phyloP scores from a whole-genome alignment of 208 protist species.

The Lotmaria passim region DNA sequence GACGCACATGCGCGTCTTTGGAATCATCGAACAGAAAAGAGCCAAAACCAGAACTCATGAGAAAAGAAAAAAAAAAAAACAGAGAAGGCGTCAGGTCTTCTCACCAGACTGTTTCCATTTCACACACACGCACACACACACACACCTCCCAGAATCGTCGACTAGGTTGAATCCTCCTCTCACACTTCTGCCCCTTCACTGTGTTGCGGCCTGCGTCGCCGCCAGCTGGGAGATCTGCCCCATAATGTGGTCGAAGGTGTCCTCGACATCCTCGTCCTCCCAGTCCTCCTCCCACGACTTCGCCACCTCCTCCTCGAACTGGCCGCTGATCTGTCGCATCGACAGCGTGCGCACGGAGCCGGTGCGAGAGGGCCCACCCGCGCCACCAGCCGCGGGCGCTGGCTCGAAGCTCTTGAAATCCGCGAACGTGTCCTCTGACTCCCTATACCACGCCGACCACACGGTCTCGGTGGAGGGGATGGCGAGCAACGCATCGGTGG shows the following conservation, averaged over 20 bases:
- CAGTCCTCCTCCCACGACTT: slow-evolving; percentile 93
- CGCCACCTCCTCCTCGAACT: slow-evolving; percentile 91
- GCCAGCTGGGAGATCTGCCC: slow-evolving; percentile 72
- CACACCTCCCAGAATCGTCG: too few relatives aligned
- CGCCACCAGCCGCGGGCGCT: slow-evolving; percentile 20
- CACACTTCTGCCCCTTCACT: background rate
- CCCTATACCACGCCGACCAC: slow-evolving; percentile 88
- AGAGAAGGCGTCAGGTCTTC: background rate
- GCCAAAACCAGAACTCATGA: slow-evolving; percentile 7
- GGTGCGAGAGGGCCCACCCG: slow-evolving; percentile 36
- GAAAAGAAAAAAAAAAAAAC: slow-evolving; percentile 5
- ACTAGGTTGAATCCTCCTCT: background rate
- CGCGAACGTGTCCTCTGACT: slow-evolving; percentile 75
- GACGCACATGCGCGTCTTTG: too few relatives aligned
- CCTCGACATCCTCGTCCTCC: slow-evolving; percentile 93
- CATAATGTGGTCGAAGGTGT: slow-evolving; percentile 91
- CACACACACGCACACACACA: too few relatives aligned
- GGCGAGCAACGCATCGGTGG: slow-evolving; percentile 46
- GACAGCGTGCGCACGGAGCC: slow-evolving; percentile 78
- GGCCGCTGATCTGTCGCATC: slow-evolving; percentile 85
- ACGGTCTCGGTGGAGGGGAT: slow-evolving; percentile 66
- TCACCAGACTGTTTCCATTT: background rate
- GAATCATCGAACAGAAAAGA: background rate
- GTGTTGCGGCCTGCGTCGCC: slow-evolving; percentile 52
- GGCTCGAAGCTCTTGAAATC: slow-evolving; percentile 88